phyloP scores from a whole-genome alignment of 164 flowering plant genomes.

The Berberis thunbergii region DNA sequence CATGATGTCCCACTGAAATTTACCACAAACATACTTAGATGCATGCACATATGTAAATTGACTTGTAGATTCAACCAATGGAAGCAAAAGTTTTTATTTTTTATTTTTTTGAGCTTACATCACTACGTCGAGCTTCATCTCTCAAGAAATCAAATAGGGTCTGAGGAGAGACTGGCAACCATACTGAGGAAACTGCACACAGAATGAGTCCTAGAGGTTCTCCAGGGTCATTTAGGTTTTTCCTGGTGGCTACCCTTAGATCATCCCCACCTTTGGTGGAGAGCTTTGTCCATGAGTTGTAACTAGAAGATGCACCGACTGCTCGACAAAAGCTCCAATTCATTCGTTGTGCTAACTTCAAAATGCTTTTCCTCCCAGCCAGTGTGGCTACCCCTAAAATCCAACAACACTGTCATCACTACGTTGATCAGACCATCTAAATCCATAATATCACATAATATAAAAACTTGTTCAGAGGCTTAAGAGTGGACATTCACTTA shows the following conservation, averaged over 20 bases:
- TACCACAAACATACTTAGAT: not conserved
- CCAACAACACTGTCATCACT: not conserved
- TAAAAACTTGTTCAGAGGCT: too few relatives aligned
- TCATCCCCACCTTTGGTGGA: slow-evolving; percentile 68
- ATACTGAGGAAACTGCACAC: slow-evolving; percentile 81
- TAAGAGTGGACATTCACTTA: too few relatives aligned
- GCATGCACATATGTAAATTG: too few relatives aligned
- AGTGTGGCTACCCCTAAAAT: slow-evolving; percentile 63
- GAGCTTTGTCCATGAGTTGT: slow-evolving; percentile 76
- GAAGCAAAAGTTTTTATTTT: too few relatives aligned
- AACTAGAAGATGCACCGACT: slow-evolving; percentile 71
- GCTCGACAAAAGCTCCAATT: slow-evolving; percentile 60
- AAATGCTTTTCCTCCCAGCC: slow-evolving; percentile 88
- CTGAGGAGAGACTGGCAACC: slow-evolving; percentile 72
- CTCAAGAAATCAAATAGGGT: slow-evolving; percentile 69
- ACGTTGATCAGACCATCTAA: not conserved
- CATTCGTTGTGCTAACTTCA: slow-evolving; percentile 91
- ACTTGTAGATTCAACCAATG: not conserved
- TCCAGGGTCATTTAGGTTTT: slow-evolving; percentile 79
- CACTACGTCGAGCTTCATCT: slow-evolving; percentile 65
- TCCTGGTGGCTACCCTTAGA: slow-evolving; percentile 69
- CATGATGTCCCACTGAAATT: slow-evolving; percentile 80
- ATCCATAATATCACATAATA: not conserved
- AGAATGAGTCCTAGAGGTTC: slow-evolving; percentile 84
- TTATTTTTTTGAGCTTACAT: slow-evolving; percentile 33